phyloP scores from a whole-genome alignment of 495 filamentous ascomycete species.

The Aspergillus baeticus region DNA sequence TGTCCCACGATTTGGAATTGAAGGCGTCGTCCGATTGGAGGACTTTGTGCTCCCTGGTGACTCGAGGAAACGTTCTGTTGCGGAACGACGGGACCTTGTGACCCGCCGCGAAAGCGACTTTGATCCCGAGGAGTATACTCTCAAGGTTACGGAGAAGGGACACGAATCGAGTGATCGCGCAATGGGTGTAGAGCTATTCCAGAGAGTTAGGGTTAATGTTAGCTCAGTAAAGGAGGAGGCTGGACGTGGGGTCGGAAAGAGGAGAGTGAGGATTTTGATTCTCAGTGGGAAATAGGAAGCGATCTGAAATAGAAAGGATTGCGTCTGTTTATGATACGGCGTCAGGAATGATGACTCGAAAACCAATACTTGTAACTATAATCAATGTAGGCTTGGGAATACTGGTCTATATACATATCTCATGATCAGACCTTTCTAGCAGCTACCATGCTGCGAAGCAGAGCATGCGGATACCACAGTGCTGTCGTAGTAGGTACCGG shows the following conservation, averaged over 20 bases:
- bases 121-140: slow-evolving; percentile 78
- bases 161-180: slow-evolving; percentile 51
- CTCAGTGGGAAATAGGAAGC: slow-evolving; percentile 14
- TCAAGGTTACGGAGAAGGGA: slow-evolving; percentile 53
- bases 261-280: slow-evolving; percentile 54
- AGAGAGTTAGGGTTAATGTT: slow-evolving; percentile 83
- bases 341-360: background rate
- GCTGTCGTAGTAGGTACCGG: background rate
- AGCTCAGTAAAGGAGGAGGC: slow-evolving; percentile 86
- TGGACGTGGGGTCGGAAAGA: slow-evolving; percentile 76
- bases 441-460: slow-evolving; percentile 35
- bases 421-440: slow-evolving; percentile 30
- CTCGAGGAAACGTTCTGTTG: slow-evolving; percentile 30
- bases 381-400: too few relatives aligned
- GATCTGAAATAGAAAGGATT: background rate
- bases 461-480: slow-evolving; percentile 27
- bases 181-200: slow-evolving; percentile 75
- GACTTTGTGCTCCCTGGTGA: slow-evolving; percentile 78
- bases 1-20: slow-evolving; percentile 92
- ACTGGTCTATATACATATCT: background rate
- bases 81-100: slow-evolving; percentile 40
- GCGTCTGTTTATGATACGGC: background rate
- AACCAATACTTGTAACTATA: too few relatives aligned
- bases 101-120: slow-evolving; percentile 63
- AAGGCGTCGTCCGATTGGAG: slow-evolving; percentile 79